Conservation (phyloP, 2,329 filamentous ascomycete species). For the Bipolaris victoriae region DNA sequence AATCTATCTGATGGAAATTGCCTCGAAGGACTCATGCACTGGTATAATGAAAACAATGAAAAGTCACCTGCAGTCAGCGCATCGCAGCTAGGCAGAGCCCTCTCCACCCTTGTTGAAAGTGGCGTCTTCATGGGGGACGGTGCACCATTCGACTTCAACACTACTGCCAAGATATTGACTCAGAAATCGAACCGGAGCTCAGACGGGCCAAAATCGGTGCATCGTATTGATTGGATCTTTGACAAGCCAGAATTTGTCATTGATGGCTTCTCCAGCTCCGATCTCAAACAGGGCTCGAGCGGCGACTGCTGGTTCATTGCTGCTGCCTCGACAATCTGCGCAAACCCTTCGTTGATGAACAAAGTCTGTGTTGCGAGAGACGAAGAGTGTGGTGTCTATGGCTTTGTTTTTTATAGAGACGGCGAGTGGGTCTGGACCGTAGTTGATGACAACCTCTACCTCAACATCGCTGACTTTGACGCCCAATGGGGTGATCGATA, state of each 20-base stretch:
- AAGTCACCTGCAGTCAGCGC: conserved; percentile 18
- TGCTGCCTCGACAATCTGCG: conserved; percentile 76
- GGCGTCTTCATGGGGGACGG: conserved; percentile 29
- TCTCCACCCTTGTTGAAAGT: conserved; percentile 33
- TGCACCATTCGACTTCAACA: conserved; percentile 25
- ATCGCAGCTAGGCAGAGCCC: conserved; percentile 26
- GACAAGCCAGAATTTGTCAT: conserved; percentile 77
- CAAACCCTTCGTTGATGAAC: conserved; percentile 73
- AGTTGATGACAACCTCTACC: conserved; percentile 86
- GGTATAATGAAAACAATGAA: conserved; percentile 61
- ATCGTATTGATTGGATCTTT: conserved; percentile 70
- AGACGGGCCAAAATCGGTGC: conserved; percentile 31
- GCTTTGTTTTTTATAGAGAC: conserved; percentile 78
- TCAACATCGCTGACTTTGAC: conserved; percentile 78
- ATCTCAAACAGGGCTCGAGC: conserved; percentile 76
- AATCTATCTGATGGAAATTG: conserved; percentile 62
- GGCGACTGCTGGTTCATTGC: conserved; percentile 90
- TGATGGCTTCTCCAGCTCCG: conserved; percentile 75
- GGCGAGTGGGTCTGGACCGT: conserved; percentile 82
- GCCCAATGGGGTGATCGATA: conserved; percentile 70
- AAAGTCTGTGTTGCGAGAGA: conserved; percentile 75
- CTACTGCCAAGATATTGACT: conserved; percentile 68
- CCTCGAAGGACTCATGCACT: conserved; percentile 40
- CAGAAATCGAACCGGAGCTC: conserved; percentile 25
- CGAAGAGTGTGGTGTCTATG: conserved; percentile 78